phyloP scores from a whole-genome alignment of 306 rosid genomes.

The Cajanus cajan region DNA sequence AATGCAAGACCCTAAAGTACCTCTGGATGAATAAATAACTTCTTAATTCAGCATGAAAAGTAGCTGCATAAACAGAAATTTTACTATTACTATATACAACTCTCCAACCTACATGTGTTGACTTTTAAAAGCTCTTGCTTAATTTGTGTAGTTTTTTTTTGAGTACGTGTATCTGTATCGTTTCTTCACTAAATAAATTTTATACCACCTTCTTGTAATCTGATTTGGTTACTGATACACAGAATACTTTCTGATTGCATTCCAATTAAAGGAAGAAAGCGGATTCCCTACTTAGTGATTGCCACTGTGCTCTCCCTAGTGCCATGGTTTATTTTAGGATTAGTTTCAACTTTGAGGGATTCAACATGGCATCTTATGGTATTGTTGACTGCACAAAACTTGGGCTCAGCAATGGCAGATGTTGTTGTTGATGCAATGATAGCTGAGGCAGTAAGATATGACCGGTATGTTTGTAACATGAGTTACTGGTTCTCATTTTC shows the following conservation, averaged over 20 bases:
- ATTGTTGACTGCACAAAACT: slow-evolving; percentile 70
- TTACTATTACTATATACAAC: background rate
- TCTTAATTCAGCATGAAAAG: background rate
- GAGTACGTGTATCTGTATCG: background rate
- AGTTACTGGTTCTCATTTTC: slow-evolving; percentile 22
- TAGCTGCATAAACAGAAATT: background rate
- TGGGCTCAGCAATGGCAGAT: slow-evolving; percentile 92
- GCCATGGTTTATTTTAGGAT: slow-evolving; percentile 76
- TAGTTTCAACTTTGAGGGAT: slow-evolving; percentile 50
- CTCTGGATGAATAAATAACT: background rate
- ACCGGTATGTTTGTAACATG: slow-evolving; percentile 49
- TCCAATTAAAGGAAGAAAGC: slow-evolving; percentile 77
- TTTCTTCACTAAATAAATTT: slow-evolving; percentile 17
- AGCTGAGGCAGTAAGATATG: slow-evolving; percentile 82
- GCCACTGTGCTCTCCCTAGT: slow-evolving; percentile 78
- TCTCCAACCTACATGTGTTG: background rate
- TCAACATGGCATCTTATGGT: slow-evolving; percentile 67
- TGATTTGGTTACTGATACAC: slow-evolving; percentile 39
- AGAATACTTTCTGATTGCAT: slow-evolving; percentile 84
- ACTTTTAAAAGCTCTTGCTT: slow-evolving; percentile 22
- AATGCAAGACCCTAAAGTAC: background rate
- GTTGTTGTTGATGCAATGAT: slow-evolving; percentile 95
- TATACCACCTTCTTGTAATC: slow-evolving; percentile 21
- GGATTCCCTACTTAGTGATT: slow-evolving; percentile 77
- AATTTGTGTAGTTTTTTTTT: background rate